Evolutionary conservation across 768 basidiomycete species (phyloP), one percentile per base, ranked within the genome.

Genomic region (Tylopilus felleus): DNA sequence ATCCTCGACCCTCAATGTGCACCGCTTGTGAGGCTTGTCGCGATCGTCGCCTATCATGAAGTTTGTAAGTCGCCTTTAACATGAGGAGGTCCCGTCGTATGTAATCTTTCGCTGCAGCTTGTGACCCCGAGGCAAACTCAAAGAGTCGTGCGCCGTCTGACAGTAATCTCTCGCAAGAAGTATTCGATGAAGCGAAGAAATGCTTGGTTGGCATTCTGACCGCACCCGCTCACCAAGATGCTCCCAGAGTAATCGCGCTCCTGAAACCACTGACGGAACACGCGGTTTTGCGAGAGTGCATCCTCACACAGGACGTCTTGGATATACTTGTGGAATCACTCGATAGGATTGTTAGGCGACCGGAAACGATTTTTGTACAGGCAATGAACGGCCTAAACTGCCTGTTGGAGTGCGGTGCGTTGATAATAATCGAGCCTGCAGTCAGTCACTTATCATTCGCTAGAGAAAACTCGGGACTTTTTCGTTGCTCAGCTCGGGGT

Each of bases 341-440:
- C 5, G 65, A 67, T 43, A 10, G 0, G 22, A 58, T 57, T 10
- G 10, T 65, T 21, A 8, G 3, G 2, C 38, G 46, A 25, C 29
- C 29, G 1, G 51, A 19, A 13, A 45, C 40, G 4, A 57, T 56
- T 31, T 62, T 67, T 25, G 44, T 47, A 25, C 62, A 58, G 31
- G 65, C 52, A 19, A 66, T 66, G 65, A 58, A 67, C 4, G 56
- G 62, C n/a, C 31, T 66, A 38, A 54, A 17, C 13, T 59, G 55
- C 23, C 22, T 66, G 19, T 21, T 61, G 56, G 47, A 56, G 27
- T 64, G 61, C n/a, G 51, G 64, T 65, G 5, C 36, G 61, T 57
- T 40, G 8, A 2, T 36, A 27, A 10, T 38, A 2, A 10, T 28
- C 33, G 0, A 28, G 31, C 22, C 38, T 39, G 9, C 28, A 2